phyloP scores from a whole-genome alignment of 495 filamentous ascomycete genomes.

The Neurospora sp. region DNA sequence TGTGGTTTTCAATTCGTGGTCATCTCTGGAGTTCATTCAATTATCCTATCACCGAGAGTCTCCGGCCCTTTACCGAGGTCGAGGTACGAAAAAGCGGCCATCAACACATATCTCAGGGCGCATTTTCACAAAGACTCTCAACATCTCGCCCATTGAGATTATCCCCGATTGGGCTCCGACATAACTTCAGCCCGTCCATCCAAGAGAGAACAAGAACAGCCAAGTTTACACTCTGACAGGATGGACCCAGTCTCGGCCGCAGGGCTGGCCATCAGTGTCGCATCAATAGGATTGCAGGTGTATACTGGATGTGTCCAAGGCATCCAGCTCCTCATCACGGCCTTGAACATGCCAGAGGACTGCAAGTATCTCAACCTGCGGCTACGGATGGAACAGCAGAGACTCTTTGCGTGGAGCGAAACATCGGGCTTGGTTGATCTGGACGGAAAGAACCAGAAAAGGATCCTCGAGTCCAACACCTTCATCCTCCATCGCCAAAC shows the following conservation, averaged over 20 bases:
- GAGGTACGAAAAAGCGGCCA: not conserved
- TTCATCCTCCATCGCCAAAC: conserved; percentile 35
- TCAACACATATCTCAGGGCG: not conserved
- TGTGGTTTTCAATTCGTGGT: not conserved
- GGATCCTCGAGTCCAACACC: conserved; percentile 32
- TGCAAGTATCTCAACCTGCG: conserved; percentile 34
- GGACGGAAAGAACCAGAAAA: conserved; percentile 19
- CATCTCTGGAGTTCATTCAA: not conserved
- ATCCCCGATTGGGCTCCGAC: not conserved
- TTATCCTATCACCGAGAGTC: not conserved
- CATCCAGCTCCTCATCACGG: conserved; percentile 35
- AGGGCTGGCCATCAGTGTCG: conserved; percentile 33
- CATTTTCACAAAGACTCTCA: not conserved
- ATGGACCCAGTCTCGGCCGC: conserved; percentile 34
- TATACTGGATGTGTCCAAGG: conserved; percentile 34
- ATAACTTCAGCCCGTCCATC: not conserved
- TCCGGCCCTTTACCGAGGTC: not conserved
- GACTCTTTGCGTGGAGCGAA: conserved; percentile 38
- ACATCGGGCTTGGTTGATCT: conserved; percentile 33
- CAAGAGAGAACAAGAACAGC: not conserved
- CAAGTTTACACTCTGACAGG: not conserved
- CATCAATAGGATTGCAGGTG: conserved; percentile 30
- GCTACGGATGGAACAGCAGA: conserved; percentile 36
- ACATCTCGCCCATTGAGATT: not conserved
- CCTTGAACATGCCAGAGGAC: conserved; percentile 31